Evolutionary conservation across 2,329 filamentous ascomycete species (phyloP), one percentile per base, ranked within the genome.

Genomic region (Talaromyces piceae): DNA sequence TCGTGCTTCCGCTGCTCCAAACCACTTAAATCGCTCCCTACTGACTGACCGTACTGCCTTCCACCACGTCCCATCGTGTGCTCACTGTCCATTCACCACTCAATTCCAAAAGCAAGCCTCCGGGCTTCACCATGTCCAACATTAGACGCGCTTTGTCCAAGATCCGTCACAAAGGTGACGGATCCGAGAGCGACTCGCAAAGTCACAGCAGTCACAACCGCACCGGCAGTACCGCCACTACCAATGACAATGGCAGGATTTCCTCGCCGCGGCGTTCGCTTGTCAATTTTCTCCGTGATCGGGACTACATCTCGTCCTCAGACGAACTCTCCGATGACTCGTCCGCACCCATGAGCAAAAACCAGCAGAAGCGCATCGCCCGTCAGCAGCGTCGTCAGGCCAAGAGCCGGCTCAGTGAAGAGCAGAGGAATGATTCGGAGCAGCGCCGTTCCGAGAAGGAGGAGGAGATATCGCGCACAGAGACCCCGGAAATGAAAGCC

Each of bases 401-500:
- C 31, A 65, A 63, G 8, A 68, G 65, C 28, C 68, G 72, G 7
- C 61, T 73, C 43, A 74, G 70, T 54, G 68, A 71, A 52, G 71
- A 75, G 52, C 64, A 67, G n/a, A 64, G 66, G 43, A 68, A 68
- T 18, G 67, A 70, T 41, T 68, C 67, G 11, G 68, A 71, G 49
- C 67, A 65, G 49, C 65, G 63, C 20, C 60, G 63, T 47, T 66
- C 65, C 47, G 65, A 71, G 56, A 67, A 75, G 62, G 63, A 73
- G 69, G 63, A 76, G 67, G 55, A 48, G 12, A 41, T 66, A 13
- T 58, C 57, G 9, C 65, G 70, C 22, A 76, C 79, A 50, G 76
- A 84, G 63, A 80, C 80, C 0, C 67, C 76, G 2, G 80, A 82
- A 52, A 79, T 81, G 69, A 76, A 72, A 59, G 71, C 75, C 22